These are phyloP conservation scores for Neonectria ditissima DNA, from an alignment of 2,329 filamentous ascomycete genomes.

Conservation along the genomic window DNA sequence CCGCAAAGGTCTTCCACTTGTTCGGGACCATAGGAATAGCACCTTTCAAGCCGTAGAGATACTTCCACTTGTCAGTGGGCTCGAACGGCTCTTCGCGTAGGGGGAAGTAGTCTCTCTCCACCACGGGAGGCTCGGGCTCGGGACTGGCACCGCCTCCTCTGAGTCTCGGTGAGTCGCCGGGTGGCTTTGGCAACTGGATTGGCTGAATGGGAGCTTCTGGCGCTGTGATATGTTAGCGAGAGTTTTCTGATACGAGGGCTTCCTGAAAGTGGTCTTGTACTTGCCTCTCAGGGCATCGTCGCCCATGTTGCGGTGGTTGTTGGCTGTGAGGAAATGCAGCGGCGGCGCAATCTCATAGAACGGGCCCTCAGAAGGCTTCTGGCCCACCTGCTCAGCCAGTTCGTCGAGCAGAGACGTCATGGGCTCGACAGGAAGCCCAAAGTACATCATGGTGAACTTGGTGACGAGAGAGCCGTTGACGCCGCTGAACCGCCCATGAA, in stretches of 20 bases:
- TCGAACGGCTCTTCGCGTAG: not conserved
- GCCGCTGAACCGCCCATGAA: slow-evolving; percentile 48
- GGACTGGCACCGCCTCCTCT: slow-evolving; percentile 30
- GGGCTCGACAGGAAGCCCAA: slow-evolving; percentile 59
- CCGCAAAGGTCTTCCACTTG: slow-evolving; percentile 36
- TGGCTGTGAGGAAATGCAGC: slow-evolving; percentile 49
- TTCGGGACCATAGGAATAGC: slow-evolving; percentile 39
- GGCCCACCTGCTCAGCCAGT: slow-evolving; percentile 29
- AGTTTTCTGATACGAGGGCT: no score
- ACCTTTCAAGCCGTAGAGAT: slow-evolving; percentile 50
- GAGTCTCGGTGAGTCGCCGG: slow-evolving; percentile 24
- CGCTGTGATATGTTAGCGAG: slow-evolving; percentile 26
- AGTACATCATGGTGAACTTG: slow-evolving; percentile 61
- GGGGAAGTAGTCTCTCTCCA: slow-evolving; percentile 20
- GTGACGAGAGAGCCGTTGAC: slow-evolving; percentile 47
- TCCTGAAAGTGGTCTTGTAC: not conserved
- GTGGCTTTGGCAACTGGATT: slow-evolving; percentile 8
- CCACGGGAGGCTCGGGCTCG: not conserved
- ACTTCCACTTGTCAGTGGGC: slow-evolving; percentile 25
- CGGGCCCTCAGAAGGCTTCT: not conserved
- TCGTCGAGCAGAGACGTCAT: slow-evolving; percentile 41
- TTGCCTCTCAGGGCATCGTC: slow-evolving; percentile 40
- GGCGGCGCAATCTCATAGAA: slow-evolving; percentile 34
- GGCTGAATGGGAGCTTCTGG: slow-evolving; percentile 24
- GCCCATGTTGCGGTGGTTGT: slow-evolving; percentile 48